Base-by-base conservation (phyloP, 306 rosid species). In the Betula pendula region DNA sequence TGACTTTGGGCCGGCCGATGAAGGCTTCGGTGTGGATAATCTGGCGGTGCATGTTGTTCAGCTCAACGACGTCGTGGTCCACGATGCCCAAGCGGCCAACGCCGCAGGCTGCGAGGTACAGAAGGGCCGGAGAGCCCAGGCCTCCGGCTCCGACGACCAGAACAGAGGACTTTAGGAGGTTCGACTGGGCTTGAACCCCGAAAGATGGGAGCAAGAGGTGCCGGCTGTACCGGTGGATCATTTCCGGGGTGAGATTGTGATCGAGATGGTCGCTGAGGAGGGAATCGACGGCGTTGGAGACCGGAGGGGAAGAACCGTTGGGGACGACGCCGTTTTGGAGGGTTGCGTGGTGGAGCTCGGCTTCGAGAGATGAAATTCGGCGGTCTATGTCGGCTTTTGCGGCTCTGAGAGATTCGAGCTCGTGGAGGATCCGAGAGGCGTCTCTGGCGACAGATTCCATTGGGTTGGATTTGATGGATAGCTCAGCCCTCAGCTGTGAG, bases 101-200 rank as follows among this genome's bases (percentile, higher is more conserved):
- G 71, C 98, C 98, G 81, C 88, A 77, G 77, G 98, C 97, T 29
- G 93, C 97, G 55, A 94, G 91, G 85, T 94, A 92, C 58, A 94
- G 80, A 78, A 94, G 84, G 2, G 97, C 98, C 13, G 97, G 95
- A 40, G 98, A 93, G 71, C 98, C 97, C 82, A 94, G 85, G 42
- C 98, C 98, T 48, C 98, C 98, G 38, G 97, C 98, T 79, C 99
- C 99, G 74, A 92, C 91, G 44, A 95, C 97, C 69, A 92, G 86
- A 75, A 95, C 84, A 62, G 96, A 92, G 2, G 99, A 85, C 72
- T 89, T 95, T 63, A 88, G 80, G 11, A 95, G 87, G 85, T 83
- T 90, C 60, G 87, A 89, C 75, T 95, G 99, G 68, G 96, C 98
- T 92, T 89, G 85, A 79, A 95, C 92, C 1, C 98, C 99, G 31